Evolutionary conservation across 2,329 filamentous ascomycete species (phyloP).

Genomic region (Cordyceps pruinosa): DNA sequence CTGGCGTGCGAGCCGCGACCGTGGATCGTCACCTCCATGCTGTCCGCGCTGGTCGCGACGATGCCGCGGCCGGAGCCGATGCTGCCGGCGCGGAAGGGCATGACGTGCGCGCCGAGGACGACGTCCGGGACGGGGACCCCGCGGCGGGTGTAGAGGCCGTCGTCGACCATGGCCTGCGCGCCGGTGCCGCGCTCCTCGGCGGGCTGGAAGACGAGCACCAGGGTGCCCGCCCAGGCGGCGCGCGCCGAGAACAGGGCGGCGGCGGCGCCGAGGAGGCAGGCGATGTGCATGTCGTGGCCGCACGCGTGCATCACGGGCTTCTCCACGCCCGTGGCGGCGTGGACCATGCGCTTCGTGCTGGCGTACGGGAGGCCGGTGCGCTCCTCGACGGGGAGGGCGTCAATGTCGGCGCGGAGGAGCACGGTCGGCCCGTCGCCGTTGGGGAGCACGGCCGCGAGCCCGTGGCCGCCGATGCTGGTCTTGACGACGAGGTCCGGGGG

Average conservation of each 20-base stretch:
- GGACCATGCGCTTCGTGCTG: conserved; percentile 33
- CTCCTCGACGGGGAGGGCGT: conserved; percentile 53
- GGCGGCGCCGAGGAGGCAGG: conserved; percentile 48
- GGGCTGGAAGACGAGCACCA: conserved; percentile 61
- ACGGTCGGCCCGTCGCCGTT: conserved; percentile 51
- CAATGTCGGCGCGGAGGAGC: conserved; percentile 55
- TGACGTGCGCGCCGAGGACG: conserved; percentile 31
- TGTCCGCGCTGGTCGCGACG: conserved; percentile 22
- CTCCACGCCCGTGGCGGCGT: conserved; percentile 37
- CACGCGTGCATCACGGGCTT: conserved; percentile 62
- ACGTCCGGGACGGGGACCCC: conserved; percentile 26
- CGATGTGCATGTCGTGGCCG: conserved; percentile 61
- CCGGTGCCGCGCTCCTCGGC: conserved; percentile 58
- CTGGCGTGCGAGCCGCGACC: conserved; percentile 37
- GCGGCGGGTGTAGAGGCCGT: conserved; percentile 26
- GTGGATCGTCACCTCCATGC: conserved; percentile 22
- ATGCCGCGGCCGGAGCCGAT: conserved; percentile 22
- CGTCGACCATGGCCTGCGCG: conserved; percentile 38
- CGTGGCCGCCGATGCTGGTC: conserved; percentile 47
- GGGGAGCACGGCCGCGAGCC: conserved; percentile 46
- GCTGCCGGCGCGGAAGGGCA: conserved; percentile 25
- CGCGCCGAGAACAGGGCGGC: conserved; percentile 38
- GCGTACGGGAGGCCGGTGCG: conserved; percentile 48
- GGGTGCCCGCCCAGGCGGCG: conserved; percentile 52
- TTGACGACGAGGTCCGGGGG: conserved; percentile 32